Base-by-base conservation (phyloP, 345 rosid genomes). In the Salix exigua region DNA sequence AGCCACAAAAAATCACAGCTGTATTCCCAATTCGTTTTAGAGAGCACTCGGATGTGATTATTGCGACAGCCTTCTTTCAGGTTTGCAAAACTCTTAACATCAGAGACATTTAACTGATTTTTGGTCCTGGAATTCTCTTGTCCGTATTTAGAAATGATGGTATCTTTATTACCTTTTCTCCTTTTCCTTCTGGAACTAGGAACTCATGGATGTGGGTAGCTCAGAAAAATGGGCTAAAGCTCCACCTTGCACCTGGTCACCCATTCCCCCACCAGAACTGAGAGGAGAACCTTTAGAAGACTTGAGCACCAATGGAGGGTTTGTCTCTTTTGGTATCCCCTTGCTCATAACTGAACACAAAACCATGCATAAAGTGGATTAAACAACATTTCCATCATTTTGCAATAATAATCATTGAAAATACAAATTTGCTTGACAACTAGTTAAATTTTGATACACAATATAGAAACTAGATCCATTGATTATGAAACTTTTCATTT, bases 11-110 rank as follows among this genome's bases (percentile, higher is more conserved):
- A 76, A 88, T 91, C 63, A 82, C 85, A 25, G 94, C 89, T 26
- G 94, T 93, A 69, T 95, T 90, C 75, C 99, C 97, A 3, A 92
- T 95, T 89, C 91, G 94, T 26, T 91, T 91, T 86, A 91, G 83
- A 82, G 99, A 92, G 80, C 70, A 91, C 31, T 79, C 91, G 23
- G 99, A 95, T 79, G 94, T 90, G 75, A 84, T 85, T 68, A 86
- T 95, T 25, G 99, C 97, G 8, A 89, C 87, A 28, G 87, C 94
- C 61, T 90, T 93, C 89, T 88, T 92, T 79, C 97, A 95, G 96
- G 98, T 92, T 33, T 68, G 77, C 14, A 66, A 71, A 33, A 28
- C 58, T 8, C 5, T 33, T 62, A 64, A 37, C 31, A 42, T 48
- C 13, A 9, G 26, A 55, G 28, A 55, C 62, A 18, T 7, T 58